phyloP scores from a whole-genome alignment of 2,329 filamentous ascomycete genomes.

The Xylaria sp. region DNA sequence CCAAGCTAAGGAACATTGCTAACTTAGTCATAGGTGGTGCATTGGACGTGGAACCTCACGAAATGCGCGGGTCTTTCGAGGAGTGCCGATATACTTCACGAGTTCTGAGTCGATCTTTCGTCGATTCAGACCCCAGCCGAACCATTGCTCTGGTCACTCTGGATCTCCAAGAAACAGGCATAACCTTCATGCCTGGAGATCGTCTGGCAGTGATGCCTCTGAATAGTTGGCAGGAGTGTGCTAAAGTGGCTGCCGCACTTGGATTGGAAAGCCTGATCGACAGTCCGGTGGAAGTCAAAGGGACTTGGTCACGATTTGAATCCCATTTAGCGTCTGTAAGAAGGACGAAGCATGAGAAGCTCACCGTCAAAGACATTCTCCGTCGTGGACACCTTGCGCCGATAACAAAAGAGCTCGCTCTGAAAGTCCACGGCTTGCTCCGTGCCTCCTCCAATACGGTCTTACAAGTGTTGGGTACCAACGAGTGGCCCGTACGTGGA shows the following conservation, averaged over 20 bases:
- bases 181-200: constrained; percentile 60
- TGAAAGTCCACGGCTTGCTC: constrained; percentile 55
- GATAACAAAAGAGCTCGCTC: constrained; percentile 56
- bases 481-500: constrained; percentile 58
- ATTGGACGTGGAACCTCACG: constrained; percentile 54
- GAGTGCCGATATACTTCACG: constrained; percentile 58
- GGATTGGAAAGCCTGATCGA: constrained; percentile 55
- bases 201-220: constrained; percentile 60
- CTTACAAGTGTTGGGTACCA: constrained; percentile 54
- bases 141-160: constrained; percentile 57
- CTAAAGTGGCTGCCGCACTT: constrained; percentile 58
- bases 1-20: neutral
- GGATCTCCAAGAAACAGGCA: constrained; percentile 58
- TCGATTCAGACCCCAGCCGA: constrained; percentile 53
- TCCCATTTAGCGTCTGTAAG: constrained; percentile 51
- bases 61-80: constrained; percentile 61
- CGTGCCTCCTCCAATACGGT: constrained; percentile 56
- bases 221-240: constrained; percentile 60
- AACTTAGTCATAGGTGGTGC: constrained; percentile 39
- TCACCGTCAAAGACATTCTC: constrained; percentile 56
- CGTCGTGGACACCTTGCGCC: constrained; percentile 58
- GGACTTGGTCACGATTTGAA: constrained; percentile 54
- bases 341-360: constrained; percentile 35
- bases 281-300: constrained; percentile 46
- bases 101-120: constrained; percentile 51